Evolutionary conservation across 2,329 filamentous ascomycete genomes (phyloP).

Genomic region (Fusarium sp.): DNA sequence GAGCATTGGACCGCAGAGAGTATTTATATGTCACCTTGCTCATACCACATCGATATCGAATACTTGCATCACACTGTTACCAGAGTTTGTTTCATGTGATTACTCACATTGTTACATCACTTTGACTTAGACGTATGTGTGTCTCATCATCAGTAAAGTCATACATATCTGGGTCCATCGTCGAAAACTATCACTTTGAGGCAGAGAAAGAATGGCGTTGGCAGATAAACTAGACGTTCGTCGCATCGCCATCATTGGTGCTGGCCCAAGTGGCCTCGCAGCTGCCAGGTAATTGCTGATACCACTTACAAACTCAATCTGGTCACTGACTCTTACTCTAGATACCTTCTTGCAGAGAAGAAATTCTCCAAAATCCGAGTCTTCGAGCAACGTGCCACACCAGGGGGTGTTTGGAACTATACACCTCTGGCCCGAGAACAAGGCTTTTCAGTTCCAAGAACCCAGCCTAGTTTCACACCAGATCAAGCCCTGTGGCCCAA

Average conservation of each 20-base stretch:
- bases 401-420: constrained; percentile 80
- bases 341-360: constrained; percentile 72
- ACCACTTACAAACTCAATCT: background rate
- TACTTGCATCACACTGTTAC: background rate
- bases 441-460: constrained; percentile 43
- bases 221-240: constrained; percentile 46
- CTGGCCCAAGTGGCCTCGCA: constrained; percentile 73
- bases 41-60: background rate
- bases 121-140: background rate
- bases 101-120: background rate
- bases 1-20: background rate
- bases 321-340: constrained; percentile 43
- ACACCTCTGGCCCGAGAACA: constrained; percentile 45
- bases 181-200: background rate
- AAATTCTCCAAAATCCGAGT: constrained; percentile 70
- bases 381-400: constrained; percentile 72
- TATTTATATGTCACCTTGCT: background rate
- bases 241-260: constrained; percentile 74
- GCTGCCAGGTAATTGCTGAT: constrained; percentile 54
- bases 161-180: too few species aligned
- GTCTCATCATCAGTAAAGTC: background rate
- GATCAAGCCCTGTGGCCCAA: constrained; percentile 55
- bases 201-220: constrained; percentile 16
- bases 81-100: background rate
- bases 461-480: constrained; percentile 41